Base-by-base conservation (phyloP, 345 rosid genomes). In the Populus nigra region DNA sequence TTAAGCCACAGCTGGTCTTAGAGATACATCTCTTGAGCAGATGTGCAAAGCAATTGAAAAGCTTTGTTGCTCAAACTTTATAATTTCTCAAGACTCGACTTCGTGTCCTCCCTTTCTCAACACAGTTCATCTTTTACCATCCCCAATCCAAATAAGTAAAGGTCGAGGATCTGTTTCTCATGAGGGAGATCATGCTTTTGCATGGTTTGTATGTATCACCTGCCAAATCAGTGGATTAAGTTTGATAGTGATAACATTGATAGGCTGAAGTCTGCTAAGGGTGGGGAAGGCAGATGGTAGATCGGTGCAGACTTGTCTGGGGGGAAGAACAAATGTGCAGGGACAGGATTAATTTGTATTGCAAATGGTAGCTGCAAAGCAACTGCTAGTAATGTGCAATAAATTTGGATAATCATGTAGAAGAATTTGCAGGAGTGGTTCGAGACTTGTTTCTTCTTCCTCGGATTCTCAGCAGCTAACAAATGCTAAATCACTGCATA, bases 361-460 rank as follows among this genome's bases (percentile, higher is more conserved):
- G 50, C 50, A 9, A 29, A 49, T 31, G 29, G 15, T 5, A 35
- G 31, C 8, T 36, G 36, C 8, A 9, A 8, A 8, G 36, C 45
- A 57, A 0, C 49, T 33, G 1, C 47, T 33, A 41, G n/a, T 11
- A 18, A 18, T 3, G 2, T 4, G 29, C 38, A 35, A 0, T 45
- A 36, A n/a, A 59, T 16, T 11, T 79, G 80, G 78, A 41, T 39
- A 23, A 17, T 7, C 8, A 29, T 33, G 35, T 55, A 1, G 73
- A 25, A 38, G 76, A 41, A 8, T 66, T 68, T 16, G 17, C 29
- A 5, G 4, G 41, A 17, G 61, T 55, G 47, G 63, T 73, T 57
- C 76, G 7, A 22, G 76, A 62, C 61, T 47, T 79, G 23, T 76
- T 79, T 65, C 47, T 76, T 53, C 72, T 83, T 61, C 85, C 83